Evolutionary conservation across 2,329 filamentous ascomycete species (phyloP).

Genomic region (Didymella keratinophila): DNA sequence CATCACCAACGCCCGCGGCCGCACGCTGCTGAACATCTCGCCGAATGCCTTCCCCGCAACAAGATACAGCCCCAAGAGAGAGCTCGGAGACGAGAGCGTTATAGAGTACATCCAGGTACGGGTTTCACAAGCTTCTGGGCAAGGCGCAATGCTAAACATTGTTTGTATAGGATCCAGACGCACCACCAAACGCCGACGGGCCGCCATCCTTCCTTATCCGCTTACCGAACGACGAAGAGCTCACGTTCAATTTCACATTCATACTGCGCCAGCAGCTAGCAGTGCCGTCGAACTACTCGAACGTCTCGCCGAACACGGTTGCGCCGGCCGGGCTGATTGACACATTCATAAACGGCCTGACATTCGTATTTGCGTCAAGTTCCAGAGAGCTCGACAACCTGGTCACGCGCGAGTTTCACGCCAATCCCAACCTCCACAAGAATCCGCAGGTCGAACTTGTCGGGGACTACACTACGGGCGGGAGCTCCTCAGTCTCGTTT

Average conservation of each 20-base stretch:
- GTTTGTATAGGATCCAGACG: slow-evolving; percentile 75
- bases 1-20: slow-evolving; percentile 80
- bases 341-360: slow-evolving; percentile 85
- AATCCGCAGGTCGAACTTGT: slow-evolving; percentile 94
- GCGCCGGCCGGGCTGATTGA: slow-evolving; percentile 59
- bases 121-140: slow-evolving; percentile 8
- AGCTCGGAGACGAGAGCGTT: slow-evolving; percentile 74
- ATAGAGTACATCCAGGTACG: slow-evolving; percentile 91
- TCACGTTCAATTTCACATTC: slow-evolving; percentile 93
- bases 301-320: slow-evolving; percentile 61
- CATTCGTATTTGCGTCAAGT: slow-evolving; percentile 89
- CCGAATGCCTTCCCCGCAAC: slow-evolving; percentile 90
- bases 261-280: slow-evolving; percentile 68
- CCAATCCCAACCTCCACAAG: slow-evolving; percentile 96
- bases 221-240: slow-evolving; percentile 87
- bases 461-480: slow-evolving; percentile 87
- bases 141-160: slow-evolving; percentile 21
- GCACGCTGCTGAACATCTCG: slow-evolving; percentile 76
- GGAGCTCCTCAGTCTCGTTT: slow-evolving; percentile 84
- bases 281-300: slow-evolving; percentile 49
- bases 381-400: slow-evolving; percentile 89
- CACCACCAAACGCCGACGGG: slow-evolving; percentile 39
- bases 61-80: slow-evolving; percentile 75
- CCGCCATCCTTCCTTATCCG: slow-evolving; percentile 83
- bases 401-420: slow-evolving; percentile 93